Percentiles rank a stretch among this genome's conserved stretches.
Conservation (phyloP, 768 basidiomycete species). For the Calocera cornea region DNA sequence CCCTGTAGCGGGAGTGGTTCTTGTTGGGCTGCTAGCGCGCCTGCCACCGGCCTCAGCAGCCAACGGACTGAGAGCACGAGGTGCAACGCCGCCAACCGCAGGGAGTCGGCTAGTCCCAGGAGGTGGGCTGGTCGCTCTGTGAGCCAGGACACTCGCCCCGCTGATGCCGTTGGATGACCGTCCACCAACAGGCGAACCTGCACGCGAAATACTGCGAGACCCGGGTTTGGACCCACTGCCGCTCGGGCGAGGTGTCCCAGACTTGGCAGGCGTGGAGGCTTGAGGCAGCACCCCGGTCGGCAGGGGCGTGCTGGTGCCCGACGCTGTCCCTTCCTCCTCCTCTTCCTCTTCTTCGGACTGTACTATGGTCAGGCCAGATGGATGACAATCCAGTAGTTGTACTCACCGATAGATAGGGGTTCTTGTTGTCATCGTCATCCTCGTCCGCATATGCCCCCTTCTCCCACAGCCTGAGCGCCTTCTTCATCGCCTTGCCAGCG, state of each 20-base stretch:
- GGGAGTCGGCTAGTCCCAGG: background rate
- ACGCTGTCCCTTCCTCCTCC: background rate
- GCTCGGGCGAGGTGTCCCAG: background rate
- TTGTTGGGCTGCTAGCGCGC: background rate
- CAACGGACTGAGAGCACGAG: background rate
- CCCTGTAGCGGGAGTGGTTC: background rate
- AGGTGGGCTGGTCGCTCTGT: background rate
- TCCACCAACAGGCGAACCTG: background rate
- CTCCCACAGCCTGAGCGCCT: slow-evolving; percentile 71
- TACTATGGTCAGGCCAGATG: background rate
- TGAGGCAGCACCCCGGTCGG: background rate
- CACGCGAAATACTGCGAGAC: background rate
- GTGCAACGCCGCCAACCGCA: background rate
- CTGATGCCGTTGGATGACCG: background rate
- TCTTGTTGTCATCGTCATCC: slow-evolving; percentile 53
- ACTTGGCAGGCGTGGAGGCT: background rate
- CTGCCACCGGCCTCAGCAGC: background rate
- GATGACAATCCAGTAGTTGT: background rate
- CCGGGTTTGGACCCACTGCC: background rate
- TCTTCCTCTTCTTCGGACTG: slow-evolving; percentile 1
- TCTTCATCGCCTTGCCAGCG: slow-evolving; percentile 70
- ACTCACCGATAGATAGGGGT: slow-evolving; percentile 69
- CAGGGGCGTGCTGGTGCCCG: background rate
- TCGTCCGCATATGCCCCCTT: slow-evolving; percentile 64
- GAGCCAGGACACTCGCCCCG: background rate